Conservation (phyloP, 805 yeast genomes). For the Candida koratica region DNA sequence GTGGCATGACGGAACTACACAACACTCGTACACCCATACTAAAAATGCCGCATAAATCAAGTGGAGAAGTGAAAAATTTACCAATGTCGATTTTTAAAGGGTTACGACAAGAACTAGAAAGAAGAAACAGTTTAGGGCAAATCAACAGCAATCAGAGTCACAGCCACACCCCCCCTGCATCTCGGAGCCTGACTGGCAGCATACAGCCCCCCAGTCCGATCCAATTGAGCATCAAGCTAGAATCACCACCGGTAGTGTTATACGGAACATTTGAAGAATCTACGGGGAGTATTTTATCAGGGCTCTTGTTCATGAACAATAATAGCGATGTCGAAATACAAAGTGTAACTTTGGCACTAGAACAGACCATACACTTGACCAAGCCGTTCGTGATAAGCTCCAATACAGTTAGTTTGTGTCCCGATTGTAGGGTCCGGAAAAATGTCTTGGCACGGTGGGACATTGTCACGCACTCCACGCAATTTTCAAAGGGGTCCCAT, state of each 20-base stretch:
- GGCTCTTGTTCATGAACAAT: slow-evolving; percentile 56
- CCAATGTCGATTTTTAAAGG: slow-evolving; percentile 5
- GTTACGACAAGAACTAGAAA: background rate
- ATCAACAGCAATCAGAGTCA: background rate
- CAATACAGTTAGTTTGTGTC: slow-evolving; percentile 47
- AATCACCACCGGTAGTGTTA: slow-evolving; percentile 85
- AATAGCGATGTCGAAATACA: slow-evolving; percentile 28
- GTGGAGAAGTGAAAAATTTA: slow-evolving; percentile 5
- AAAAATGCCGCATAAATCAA: slow-evolving; percentile 3
- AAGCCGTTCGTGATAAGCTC: slow-evolving; percentile 64
- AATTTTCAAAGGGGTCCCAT: slow-evolving; percentile 66
- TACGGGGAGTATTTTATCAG: slow-evolving; percentile 82
- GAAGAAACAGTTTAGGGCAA: slow-evolving; percentile 1
- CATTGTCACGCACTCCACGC: slow-evolving; percentile 55
- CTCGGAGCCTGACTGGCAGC: slow-evolving; percentile 1
- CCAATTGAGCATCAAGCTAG: slow-evolving; percentile 51
- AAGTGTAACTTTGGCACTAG: slow-evolving; percentile 58
- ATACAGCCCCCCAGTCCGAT: slow-evolving; percentile 2
- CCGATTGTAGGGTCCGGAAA: slow-evolving; percentile 50
- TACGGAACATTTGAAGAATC: slow-evolving; percentile 78
- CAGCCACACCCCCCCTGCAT: background rate
- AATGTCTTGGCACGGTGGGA: slow-evolving; percentile 86
- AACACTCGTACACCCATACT: slow-evolving; percentile 4
- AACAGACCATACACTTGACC: slow-evolving; percentile 66
- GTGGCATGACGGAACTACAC: slow-evolving; percentile 5